These are phyloP conservation scores for Leishmania turanica DNA, from an alignment of 208 protist species.

Conservation along the genomic window DNA sequence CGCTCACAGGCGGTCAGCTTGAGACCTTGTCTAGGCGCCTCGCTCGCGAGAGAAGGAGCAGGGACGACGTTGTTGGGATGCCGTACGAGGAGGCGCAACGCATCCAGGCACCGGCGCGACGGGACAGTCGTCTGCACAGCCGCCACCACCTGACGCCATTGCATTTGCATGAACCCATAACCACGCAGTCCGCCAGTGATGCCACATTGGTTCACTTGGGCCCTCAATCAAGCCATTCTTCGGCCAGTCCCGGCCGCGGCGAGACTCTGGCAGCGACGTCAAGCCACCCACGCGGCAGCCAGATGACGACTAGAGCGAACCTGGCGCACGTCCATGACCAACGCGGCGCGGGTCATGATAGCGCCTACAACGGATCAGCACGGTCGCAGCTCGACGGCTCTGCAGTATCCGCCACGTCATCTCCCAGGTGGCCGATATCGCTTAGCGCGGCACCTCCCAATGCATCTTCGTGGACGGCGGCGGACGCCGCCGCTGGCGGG, in stretches of 20 bases:
- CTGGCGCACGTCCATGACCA: background rate
- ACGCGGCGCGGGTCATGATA: background rate
- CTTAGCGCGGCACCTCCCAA: background rate
- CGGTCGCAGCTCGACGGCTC: background rate
- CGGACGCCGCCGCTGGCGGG: background rate
- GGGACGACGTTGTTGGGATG: conserved; percentile 57
- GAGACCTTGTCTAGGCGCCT: conserved; percentile 36
- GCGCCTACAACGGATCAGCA: no score
- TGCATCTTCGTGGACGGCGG: background rate
- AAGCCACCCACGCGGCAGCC: background rate
- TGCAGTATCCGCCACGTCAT: background rate
- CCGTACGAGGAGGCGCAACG: conserved; percentile 40
- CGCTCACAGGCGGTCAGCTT: conserved; percentile 35
- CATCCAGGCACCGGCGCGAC: conserved; percentile 18
- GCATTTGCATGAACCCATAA: background rate
- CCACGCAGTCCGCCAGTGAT: background rate
- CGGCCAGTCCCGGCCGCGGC: background rate
- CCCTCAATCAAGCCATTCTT: background rate
- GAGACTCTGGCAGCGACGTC: background rate
- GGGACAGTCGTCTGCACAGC: background rate
- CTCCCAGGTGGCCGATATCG: background rate
- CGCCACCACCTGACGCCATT: background rate
- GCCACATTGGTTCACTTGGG: background rate
- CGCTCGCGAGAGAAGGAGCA: conserved; percentile 30
- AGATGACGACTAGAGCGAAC: background rate